Conservation (phyloP, 2,329 filamentous ascomycete genomes). For the Mycocentrospora acerina region DNA sequence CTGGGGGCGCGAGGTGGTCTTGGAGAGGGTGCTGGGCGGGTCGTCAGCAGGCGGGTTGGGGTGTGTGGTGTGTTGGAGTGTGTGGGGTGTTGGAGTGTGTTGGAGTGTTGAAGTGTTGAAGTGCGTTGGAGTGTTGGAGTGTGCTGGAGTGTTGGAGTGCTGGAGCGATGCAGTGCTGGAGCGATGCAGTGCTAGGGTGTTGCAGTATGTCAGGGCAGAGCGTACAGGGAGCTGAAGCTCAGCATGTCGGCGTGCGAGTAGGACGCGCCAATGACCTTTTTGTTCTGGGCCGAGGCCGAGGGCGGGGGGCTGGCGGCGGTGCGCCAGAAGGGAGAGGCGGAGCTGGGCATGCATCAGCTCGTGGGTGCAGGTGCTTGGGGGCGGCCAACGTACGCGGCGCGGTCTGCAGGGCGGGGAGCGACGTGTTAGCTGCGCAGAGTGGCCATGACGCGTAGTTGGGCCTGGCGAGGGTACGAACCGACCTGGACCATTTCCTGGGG, state of each 20-base stretch:
- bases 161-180: no score
- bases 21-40: slow-evolving; percentile 58
- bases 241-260: slow-evolving; percentile 97
- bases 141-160: no score
- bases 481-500: slow-evolving; percentile 99
- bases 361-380: neutral
- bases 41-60: slow-evolving; percentile 13
- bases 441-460: slow-evolving; percentile 26
- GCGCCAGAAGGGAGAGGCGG: slow-evolving; percentile 87
- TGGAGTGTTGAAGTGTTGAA: no score
- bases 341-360: slow-evolving; percentile 54
- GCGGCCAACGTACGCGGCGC: slow-evolving; percentile 37
- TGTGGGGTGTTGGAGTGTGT: no score
- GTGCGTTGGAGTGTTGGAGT: no score
- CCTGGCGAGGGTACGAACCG: slow-evolving; percentile 65
- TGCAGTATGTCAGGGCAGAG: neutral
- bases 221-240: slow-evolving; percentile 78
- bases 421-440: slow-evolving; percentile 41
- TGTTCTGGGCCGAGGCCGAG: slow-evolving; percentile 52
- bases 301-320: slow-evolving; percentile 50
- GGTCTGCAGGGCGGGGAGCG: slow-evolving; percentile 31
- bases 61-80: no score
- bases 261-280: slow-evolving; percentile 83
- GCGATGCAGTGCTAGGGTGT: neutral
- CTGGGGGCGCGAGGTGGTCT: slow-evolving; percentile 66